A percentile compares a stretch with the other conserved stretches of the same genome.
These are phyloP conservation scores for Umbilicus rupestris DNA, from an alignment of 164 flowering plant genomes.

Conservation along the genomic window DNA sequence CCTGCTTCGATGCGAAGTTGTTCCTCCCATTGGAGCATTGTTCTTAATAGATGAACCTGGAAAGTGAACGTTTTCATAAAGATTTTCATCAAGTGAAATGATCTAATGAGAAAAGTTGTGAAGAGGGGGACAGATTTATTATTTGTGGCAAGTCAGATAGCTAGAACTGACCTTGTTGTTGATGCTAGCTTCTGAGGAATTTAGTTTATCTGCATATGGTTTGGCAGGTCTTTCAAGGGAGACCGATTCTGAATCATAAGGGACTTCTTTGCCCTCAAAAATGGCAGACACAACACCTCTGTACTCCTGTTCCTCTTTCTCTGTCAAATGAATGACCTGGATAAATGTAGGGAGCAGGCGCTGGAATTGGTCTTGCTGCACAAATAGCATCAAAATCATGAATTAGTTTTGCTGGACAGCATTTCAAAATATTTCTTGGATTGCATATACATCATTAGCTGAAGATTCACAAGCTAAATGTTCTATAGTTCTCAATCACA, in stretches of 20 bases:
- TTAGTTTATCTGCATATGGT: constrained; percentile 16
- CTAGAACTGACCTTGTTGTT: constrained; percentile 63
- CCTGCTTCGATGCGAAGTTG: constrained; percentile 56
- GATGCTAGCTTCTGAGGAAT: constrained; percentile 45
- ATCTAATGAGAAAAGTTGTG: not conserved
- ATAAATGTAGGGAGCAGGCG: constrained; percentile 82
- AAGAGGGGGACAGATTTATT: no score
- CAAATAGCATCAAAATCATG: not conserved
- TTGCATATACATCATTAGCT: not conserved
- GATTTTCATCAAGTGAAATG: not conserved
- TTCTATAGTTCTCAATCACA: no score
- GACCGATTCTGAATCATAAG: constrained; percentile 23
- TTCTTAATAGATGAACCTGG: constrained; percentile 66
- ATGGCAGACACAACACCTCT: constrained; percentile 69
- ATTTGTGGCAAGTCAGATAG: not conserved
- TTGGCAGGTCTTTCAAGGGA: constrained; percentile 22
- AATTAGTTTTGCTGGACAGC: not conserved
- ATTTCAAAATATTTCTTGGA: not conserved
- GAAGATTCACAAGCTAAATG: no score
- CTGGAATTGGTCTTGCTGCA: constrained; percentile 86
- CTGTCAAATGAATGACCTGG: constrained; percentile 78
- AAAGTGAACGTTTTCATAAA: not conserved
- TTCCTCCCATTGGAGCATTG: constrained; percentile 97
- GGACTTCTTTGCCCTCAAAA: constrained; percentile 59
- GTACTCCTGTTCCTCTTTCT: constrained; percentile 71